These are phyloP conservation scores for Grammothele lineata DNA, from an alignment of 768 basidiomycete species.

Conservation along the genomic window DNA sequence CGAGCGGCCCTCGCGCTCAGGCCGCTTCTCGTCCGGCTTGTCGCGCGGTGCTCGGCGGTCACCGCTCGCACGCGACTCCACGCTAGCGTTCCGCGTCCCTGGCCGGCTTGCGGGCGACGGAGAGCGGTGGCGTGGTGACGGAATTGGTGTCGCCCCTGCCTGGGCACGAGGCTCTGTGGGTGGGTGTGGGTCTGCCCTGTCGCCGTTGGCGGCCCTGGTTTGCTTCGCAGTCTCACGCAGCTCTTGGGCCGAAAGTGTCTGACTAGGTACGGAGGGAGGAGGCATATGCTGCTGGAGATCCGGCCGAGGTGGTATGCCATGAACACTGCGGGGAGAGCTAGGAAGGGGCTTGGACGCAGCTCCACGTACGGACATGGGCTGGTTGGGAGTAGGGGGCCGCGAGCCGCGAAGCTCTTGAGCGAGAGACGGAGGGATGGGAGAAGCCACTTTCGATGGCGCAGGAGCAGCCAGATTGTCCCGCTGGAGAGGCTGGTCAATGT, in stretches of 20 bases:
- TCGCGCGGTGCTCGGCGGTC: slow-evolving; percentile 52
- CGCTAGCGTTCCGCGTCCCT: slow-evolving; percentile 65
- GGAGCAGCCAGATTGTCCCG: no score
- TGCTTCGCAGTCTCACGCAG: slow-evolving; percentile 78
- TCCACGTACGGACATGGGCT: slow-evolving; percentile 6
- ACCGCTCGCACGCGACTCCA: slow-evolving; percentile 69
- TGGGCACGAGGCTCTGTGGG: slow-evolving; percentile 40
- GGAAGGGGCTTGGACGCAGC: slow-evolving; percentile 4
- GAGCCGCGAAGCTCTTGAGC: neutral
- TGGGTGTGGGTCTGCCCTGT: slow-evolving; percentile 32
- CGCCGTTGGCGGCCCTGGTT: slow-evolving; percentile 33
- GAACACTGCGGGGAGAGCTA: slow-evolving; percentile 8
- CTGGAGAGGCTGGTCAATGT: slow-evolving; percentile 25
- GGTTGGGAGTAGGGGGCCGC: slow-evolving; percentile 14
- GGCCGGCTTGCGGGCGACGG: slow-evolving; percentile 62
- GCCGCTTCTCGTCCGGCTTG: slow-evolving; percentile 46
- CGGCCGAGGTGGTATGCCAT: neutral
- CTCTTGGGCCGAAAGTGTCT: slow-evolving; percentile 74
- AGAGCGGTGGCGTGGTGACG: slow-evolving; percentile 52
- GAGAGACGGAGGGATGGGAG: neutral
- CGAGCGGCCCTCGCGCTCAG: slow-evolving; percentile 37
- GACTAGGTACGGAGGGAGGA: slow-evolving; percentile 73
- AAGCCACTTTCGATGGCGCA: neutral
- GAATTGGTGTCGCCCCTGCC: slow-evolving; percentile 49
- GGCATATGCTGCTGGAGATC: slow-evolving; percentile 57